Evolutionary conservation across 495 filamentous ascomycete genomes (phyloP), one percentile per base, ranked within the genome.

Genomic region (Lasiosphaeria ovina): DNA sequence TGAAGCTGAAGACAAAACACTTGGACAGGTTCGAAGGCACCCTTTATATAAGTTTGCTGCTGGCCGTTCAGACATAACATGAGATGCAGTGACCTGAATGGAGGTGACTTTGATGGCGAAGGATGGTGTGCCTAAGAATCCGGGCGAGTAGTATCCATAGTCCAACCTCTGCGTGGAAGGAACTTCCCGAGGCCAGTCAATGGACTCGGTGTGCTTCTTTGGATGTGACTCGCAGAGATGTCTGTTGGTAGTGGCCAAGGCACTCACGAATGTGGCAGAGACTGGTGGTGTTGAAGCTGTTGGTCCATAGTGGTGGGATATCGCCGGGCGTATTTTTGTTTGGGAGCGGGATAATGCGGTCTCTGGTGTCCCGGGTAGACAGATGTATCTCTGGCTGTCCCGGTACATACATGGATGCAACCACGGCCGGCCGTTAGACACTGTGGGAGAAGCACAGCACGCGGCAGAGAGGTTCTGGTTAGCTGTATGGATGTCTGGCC

Each of bases 281-380:
- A 59, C 50, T 35, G 57, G 57, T 53, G 38, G 53, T 49, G 57
- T 32, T 52, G 49, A 54, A 33, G 49, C 50, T 45, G 57, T 59
- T 59, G 57, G 57, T 59, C 16, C 49, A 48, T 53, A 4, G 50
- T 11, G 17, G 57, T 32, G 35, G 38, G 53, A 51, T 51, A 24
- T 50, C 35, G 17, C 49, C 35, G 31, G 33, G 33, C 14, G 50
- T 52, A 52, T 53, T 59, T 58, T 52, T 49, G 35, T 42, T 52
- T 42, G 16, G 48, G 17, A 52, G 57, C 12, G 36, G 10, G 50
- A 24, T 31, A 52, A 34, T 59, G 57, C 12, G 57, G 31, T 12
- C 24, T 52, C 31, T 32, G 12, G 36, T 34, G 34, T 57, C 34
- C 35, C 33, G 10, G 36, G 11, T 47, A 56, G 42, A 36, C 51